These are phyloP conservation scores for Cytospora leucostoma DNA, from an alignment of 2,329 filamentous ascomycete genomes.

Conservation along the genomic window DNA sequence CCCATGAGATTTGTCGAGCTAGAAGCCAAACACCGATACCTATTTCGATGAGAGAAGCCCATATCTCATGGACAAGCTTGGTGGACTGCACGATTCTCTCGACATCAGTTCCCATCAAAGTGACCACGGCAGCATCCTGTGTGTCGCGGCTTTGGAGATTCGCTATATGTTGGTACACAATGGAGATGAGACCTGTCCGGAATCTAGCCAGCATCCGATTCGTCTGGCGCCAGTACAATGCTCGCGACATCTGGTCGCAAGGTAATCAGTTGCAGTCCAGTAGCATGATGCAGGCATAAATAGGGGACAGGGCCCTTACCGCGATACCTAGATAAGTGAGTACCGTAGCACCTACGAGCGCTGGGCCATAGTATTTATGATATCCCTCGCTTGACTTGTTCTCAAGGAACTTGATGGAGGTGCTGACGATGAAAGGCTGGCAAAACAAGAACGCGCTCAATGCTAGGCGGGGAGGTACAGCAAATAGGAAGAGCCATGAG, in stretches of 20 bases:
- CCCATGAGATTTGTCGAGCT: conserved; percentile 34
- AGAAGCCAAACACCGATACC: conserved; percentile 36
- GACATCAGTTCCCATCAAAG: conserved; percentile 40
- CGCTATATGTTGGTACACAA: conserved; percentile 39
- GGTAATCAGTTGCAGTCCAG: background rate
- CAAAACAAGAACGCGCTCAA: conserved; percentile 45
- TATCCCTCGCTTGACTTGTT: conserved; percentile 20
- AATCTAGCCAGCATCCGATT: conserved; percentile 40
- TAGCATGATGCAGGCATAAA: background rate
- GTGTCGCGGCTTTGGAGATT: conserved; percentile 26
- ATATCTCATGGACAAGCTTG: conserved; percentile 34
- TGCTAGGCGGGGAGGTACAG: conserved; percentile 41
- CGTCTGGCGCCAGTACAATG: conserved; percentile 38
- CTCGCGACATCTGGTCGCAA: conserved; percentile 28
- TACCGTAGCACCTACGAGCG: conserved; percentile 42
- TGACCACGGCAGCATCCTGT: conserved; percentile 32
- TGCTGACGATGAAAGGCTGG: conserved; percentile 46
- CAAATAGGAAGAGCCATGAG: conserved; percentile 30
- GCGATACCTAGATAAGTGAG: conserved; percentile 46
- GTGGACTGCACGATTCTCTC: conserved; percentile 35
- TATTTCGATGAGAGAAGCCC: conserved; percentile 35
- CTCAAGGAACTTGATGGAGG: conserved; percentile 35
- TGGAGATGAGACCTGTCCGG: conserved; percentile 39
- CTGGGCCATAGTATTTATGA: conserved; percentile 35
- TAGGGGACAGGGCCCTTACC: conserved; percentile 31